Conservation (phyloP, 306 rosid species). For the Adenanthera pavonina region DNA sequence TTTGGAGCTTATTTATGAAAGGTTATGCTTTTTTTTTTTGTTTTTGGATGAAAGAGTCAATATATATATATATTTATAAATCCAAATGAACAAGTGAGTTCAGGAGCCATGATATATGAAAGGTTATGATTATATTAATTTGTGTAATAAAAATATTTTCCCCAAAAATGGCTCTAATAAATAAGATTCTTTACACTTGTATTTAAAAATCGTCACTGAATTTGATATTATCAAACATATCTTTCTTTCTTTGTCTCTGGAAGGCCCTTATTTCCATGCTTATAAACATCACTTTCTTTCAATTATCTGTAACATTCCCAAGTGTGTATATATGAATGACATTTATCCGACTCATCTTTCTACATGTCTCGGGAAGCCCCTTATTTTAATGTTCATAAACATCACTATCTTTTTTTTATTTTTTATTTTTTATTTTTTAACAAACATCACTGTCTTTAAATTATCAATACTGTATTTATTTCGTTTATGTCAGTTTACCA, state of each 20-base stretch:
- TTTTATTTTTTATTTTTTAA: no score
- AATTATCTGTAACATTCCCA: constrained; percentile 21
- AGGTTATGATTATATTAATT: not conserved
- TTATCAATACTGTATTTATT: not conserved
- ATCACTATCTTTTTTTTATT: no score
- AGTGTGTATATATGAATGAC: not conserved
- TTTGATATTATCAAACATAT: constrained; percentile 30
- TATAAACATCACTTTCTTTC: constrained; percentile 44
- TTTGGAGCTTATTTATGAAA: constrained; percentile 30
- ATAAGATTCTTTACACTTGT: not conserved
- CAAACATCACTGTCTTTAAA: constrained; percentile 42
- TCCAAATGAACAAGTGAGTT: no score
- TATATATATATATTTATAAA: no score
- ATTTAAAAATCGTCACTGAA: constrained; percentile 4
- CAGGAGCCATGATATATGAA: no score
- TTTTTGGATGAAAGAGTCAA: no score
- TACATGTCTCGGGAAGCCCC: no score
- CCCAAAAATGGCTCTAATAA: not conserved
- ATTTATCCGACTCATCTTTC: no score
- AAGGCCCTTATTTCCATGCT: constrained; percentile 26
- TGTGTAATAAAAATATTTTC: not conserved
- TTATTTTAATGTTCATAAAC: no score
- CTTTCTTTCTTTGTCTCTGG: not conserved
- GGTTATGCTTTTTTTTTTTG: not conserved
- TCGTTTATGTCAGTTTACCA: constrained; percentile 13